Base-by-base conservation (phyloP, 1,284 basidiomycete species). In the Malassezia furfur region DNA sequence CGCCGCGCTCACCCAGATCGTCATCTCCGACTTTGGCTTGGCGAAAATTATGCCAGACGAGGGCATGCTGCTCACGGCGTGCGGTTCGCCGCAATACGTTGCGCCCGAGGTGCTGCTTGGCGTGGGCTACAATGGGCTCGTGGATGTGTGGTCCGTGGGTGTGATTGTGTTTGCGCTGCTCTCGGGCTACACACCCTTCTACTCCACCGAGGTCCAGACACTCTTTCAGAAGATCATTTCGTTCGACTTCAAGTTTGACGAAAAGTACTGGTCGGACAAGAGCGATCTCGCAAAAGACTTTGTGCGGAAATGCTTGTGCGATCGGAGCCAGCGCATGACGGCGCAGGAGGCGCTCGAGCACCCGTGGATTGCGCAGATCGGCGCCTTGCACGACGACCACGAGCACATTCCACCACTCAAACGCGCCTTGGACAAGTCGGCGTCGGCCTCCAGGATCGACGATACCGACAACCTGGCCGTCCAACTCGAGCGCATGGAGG, bases 141-240 rank as follows among this genome's bases (percentile, higher is more conserved):
- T 73, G 32, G 72, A 74, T 43, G 61, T 73, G 30, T 74, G 72
- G 72, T 72, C 69, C 5, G 57, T 61, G 43, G 72, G 72, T 34
- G 71, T 74, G 34, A 72, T 74, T 44, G 70, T 70, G 15, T 74
- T 66, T 47, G 69, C 67, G 11, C 67, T 74, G 3, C 64, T 74
- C 6, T 70, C 60, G 31, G 72, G 72, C 25, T 74, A 74, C 53
- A 73, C 72, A 7, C 72, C 72, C n/a, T 74, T 74, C 48, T 69
- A 70, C 46, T 67, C 68, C 28, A 54, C 66, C 28, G 70, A 73
- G 35, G 64, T 71, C 31, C 67, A 65, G 21, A 49, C 53, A 4
- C 61, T 71, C 15, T 72, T 75, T 49, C 61, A 69, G 37, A 67
- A 70, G 47, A 74, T 72, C 54, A 48, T 75, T 47, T 52, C 61